Percentiles rank a stretch among this genome's conserved stretches.
Conservation (phyloP, 139 green algal genomes). For the Microglena sp. region DNA sequence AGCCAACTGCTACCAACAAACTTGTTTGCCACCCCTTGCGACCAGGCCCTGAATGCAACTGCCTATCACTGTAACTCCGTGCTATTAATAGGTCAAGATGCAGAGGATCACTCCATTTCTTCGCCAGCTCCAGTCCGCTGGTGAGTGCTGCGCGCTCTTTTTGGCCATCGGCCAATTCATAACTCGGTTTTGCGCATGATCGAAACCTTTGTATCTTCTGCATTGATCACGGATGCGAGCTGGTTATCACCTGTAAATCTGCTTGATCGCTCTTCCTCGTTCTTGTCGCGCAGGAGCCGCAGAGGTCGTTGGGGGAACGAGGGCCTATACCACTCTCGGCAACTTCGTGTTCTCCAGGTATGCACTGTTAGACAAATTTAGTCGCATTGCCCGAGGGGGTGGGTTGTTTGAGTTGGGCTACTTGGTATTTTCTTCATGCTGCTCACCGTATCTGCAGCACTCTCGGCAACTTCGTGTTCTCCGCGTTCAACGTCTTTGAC, state of each 20-base stretch:
- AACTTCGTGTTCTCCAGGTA: constrained; percentile 20
- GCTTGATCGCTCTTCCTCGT: not conserved
- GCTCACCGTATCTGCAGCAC: no score
- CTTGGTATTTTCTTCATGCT: no score
- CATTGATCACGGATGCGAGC: not conserved
- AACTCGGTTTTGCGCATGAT: not conserved
- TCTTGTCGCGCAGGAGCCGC: not conserved
- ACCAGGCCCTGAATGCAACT: no score
- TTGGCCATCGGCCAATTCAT: not conserved
- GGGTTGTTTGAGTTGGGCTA: not conserved
- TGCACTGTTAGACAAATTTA: not conserved
- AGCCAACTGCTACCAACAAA: no score
- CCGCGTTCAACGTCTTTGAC: no score
- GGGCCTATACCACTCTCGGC: constrained; percentile 11
- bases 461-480: no score
- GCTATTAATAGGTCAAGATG: no score
- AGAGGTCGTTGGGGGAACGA: not conserved
- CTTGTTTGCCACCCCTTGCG: no score
- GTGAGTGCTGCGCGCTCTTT: not conserved
- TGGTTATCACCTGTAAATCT: not conserved
- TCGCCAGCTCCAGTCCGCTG: constrained; percentile 4
- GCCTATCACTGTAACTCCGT: no score
- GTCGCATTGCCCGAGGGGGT: not conserved
- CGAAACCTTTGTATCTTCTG: not conserved
- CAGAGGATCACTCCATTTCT: constrained; percentile 3